These are phyloP conservation scores for Pythium phragmiticola DNA, from an alignment of 352 stramenopile genomes.

Conservation along the genomic window DNA sequence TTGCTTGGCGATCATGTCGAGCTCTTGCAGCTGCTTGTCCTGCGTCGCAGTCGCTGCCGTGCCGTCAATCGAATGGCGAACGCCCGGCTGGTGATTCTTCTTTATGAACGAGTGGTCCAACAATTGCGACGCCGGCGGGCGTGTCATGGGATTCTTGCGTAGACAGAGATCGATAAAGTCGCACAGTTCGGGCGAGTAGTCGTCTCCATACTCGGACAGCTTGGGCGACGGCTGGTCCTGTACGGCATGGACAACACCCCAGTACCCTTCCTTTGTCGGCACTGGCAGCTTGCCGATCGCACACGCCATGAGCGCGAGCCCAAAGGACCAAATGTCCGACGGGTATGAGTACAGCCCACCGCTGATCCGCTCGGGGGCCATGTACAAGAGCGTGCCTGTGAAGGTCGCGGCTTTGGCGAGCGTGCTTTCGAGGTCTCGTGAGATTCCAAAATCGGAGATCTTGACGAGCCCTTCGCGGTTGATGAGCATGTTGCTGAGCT, in stretches of 20 bases:
- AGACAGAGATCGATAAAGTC: constrained; percentile 82
- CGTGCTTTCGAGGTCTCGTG: constrained; percentile 75
- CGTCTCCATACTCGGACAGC: constrained; percentile 57
- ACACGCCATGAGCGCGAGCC: constrained; percentile 78
- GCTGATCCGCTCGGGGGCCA: constrained; percentile 92
- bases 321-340: constrained; percentile 85
- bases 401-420: constrained; percentile 89
- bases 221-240: constrained; percentile 74
- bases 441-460: constrained; percentile 88
- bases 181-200: constrained; percentile 67
- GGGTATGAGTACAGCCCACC: constrained; percentile 89
- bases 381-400: constrained; percentile 92
- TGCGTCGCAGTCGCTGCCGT: constrained; percentile 19
- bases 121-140: constrained; percentile 47
- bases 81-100: constrained; percentile 44
- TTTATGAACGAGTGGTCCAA: constrained; percentile 74
- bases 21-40: constrained; percentile 36
- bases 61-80: constrained; percentile 28
- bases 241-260: constrained; percentile 84
- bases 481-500: constrained; percentile 94
- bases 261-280: constrained; percentile 84
- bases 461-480: constrained; percentile 81
- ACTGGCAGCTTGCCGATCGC: constrained; percentile 86
- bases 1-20: constrained; percentile 49
- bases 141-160: constrained; percentile 71